A percentile compares a stretch with the other conserved stretches of the same genome.
phyloP scores from a whole-genome alignment of 208 protist genomes.

The Tetramitus jugosus region DNA sequence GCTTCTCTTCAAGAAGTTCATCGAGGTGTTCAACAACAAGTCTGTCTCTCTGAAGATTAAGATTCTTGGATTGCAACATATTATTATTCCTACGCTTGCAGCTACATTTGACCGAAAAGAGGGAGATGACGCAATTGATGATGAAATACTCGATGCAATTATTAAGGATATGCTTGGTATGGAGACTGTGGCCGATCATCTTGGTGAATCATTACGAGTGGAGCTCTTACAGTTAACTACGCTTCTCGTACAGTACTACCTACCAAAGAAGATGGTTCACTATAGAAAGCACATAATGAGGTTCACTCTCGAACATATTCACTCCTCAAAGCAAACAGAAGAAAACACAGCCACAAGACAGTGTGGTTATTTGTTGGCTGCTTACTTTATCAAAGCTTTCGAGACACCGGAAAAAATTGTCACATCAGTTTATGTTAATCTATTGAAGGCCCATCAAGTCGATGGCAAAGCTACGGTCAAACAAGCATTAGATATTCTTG shows the following conservation, averaged over 20 bases:
- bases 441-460: slow-evolving; percentile 9
- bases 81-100: not conserved
- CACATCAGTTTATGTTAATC: not conserved
- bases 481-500: slow-evolving; percentile 14
- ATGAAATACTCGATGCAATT: too few species aligned
- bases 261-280: too few species aligned
- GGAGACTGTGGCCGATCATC: too few species aligned
- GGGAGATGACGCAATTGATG: not conserved
- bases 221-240: slow-evolving; percentile 2
- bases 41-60: not conserved
- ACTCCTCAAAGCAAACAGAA: not conserved
- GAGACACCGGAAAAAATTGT: slow-evolving; percentile 11
- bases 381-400: not conserved
- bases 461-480: slow-evolving; percentile 11
- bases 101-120: not conserved
- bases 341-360: slow-evolving; percentile 1
- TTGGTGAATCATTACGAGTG: not conserved
- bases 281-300: not conserved
- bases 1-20: not conserved
- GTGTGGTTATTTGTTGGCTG: not conserved
- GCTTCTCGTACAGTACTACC: not conserved
- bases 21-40: not conserved
- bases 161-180: too few species aligned
- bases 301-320: not conserved
- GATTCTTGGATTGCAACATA: not conserved